These are phyloP conservation scores for Orbilia ellipsospora DNA, from an alignment of 2,329 filamentous ascomycete species.

Conservation along the genomic window DNA sequence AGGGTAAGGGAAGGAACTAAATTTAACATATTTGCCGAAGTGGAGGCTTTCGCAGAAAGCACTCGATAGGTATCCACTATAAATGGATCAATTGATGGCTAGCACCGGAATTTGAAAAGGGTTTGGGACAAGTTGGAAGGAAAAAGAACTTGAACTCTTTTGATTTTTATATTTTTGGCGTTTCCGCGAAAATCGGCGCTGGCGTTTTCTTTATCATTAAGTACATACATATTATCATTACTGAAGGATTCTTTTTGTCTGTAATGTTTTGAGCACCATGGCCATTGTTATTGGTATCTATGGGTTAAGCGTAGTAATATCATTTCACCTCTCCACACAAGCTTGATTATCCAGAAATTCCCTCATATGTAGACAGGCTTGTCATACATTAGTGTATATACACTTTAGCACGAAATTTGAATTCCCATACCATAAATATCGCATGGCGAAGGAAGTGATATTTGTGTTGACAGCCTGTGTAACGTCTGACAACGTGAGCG, in stretches of 20 bases:
- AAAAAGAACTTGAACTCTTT: constrained; percentile 21
- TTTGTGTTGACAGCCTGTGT: constrained; percentile 25
- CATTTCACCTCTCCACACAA: too few relatives aligned
- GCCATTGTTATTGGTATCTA: too few relatives aligned
- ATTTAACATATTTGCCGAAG: background rate
- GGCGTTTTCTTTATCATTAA: constrained; percentile 30
- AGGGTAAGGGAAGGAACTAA: constrained; percentile 34
- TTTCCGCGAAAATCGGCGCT: constrained; percentile 21
- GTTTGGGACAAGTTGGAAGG: background rate
- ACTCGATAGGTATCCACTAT: constrained; percentile 3
- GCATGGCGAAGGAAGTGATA: background rate
- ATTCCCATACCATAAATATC: too few relatives aligned
- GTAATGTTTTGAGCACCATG: too few relatives aligned
- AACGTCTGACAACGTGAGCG: constrained; percentile 25
- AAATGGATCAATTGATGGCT: background rate
- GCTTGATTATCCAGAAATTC: too few relatives aligned
- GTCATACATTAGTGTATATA: too few relatives aligned
- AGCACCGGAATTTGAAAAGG: constrained; percentile 17
- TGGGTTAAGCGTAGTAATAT: too few relatives aligned
- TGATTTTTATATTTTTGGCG: constrained; percentile 23
- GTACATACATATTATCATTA: too few relatives aligned
- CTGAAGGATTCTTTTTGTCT: too few relatives aligned
- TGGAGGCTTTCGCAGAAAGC: background rate
- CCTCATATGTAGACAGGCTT: too few relatives aligned
- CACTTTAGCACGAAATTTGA: too few relatives aligned